A percentile compares a stretch with the other conserved stretches of the same genome.
Evolutionary conservation across 441 rosid genomes (phyloP).

Genomic region (Brassica hybrid): DNA sequence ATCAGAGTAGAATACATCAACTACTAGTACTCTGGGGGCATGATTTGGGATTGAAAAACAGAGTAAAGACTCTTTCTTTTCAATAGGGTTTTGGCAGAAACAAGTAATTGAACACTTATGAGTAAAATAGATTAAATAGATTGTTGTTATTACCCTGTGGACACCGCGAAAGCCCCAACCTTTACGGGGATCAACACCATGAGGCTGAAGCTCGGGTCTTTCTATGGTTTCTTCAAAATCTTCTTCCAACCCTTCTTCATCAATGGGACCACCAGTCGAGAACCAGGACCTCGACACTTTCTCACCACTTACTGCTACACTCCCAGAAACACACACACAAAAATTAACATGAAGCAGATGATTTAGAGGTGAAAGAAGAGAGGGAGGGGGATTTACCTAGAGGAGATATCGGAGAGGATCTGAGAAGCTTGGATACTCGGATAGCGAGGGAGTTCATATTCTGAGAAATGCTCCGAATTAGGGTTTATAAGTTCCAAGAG

Average conservation of each 20-base stretch:
- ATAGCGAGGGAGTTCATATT: constrained; percentile 39
- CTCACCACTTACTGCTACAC: constrained; percentile 50
- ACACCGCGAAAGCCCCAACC: constrained; percentile 97
- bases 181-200: constrained; percentile 84
- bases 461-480: not conserved
- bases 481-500: constrained; percentile 6
- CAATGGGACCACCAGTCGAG: constrained; percentile 50
- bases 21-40: not conserved
- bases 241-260: constrained; percentile 42
- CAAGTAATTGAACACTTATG: constrained; percentile 1
- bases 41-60: not conserved
- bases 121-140: not conserved
- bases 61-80: not conserved
- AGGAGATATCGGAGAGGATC: constrained; percentile 27
- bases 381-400: constrained; percentile 17
- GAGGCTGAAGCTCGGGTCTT: constrained; percentile 65
- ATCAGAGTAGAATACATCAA: no score
- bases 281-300: constrained; percentile 56
- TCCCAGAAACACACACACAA: constrained; percentile 8
- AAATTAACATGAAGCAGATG: not conserved
- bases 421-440: constrained; percentile 32
- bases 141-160: constrained; percentile 58
- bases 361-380: not conserved
- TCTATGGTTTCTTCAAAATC: constrained; percentile 50
- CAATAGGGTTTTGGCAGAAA: not conserved